Base-by-base conservation (phyloP, 805 yeast species). In the Wickerhamiella kurtzmanii region DNA sequence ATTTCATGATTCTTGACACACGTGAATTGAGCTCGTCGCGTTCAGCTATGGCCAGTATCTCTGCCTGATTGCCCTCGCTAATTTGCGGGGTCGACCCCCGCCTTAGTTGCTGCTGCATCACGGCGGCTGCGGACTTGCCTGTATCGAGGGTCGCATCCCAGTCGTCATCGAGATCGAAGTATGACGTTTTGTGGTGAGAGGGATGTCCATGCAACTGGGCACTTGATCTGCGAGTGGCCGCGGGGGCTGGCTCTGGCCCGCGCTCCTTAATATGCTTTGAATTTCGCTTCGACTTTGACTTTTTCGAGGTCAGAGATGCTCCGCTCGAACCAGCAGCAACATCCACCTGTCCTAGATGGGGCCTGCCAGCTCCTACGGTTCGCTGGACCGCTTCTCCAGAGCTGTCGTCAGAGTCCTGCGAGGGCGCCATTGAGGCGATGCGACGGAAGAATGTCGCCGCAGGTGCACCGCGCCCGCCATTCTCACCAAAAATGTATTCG, bases 111-210 rank as follows among this genome's bases (percentile, higher is more conserved):
- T 35, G 48, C 22, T 61, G 52, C 44, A 58, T 56, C 35, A 58
- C 57, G 4, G 63, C 61, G 41, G 56, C 58, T 11, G 32, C 32
- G 9, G 32, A 25, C 32, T 11, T 25, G 6, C 32, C 32, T 22
- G 49, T 32, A 37, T 73, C 76, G 47, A 74, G 78, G 40, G 78
- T 80, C 11, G 89, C 94, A 61, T 86, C 89, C 96, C 96, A 87
- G 63, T 86, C 96, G 55, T 83, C 94, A 60, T 87, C 95, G 48
- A 80, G 66, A 59, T 87, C 95, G 40, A 77, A 68, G 58, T 80
- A 81, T 48, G 64, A 43, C 48, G 62, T 63, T 11, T 42, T 21
- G 38, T 36, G 38, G 17, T 18, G 19, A 5, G 19, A 18, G 17
- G 38, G 8, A 18, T 18, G 19, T 17, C 8, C 5, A 36, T 36